A percentile compares a stretch with the other conserved stretches of the same genome.
Evolutionary conservation across 2,329 filamentous ascomycete genomes (phyloP).

Genomic region (Curvularia sp.): DNA sequence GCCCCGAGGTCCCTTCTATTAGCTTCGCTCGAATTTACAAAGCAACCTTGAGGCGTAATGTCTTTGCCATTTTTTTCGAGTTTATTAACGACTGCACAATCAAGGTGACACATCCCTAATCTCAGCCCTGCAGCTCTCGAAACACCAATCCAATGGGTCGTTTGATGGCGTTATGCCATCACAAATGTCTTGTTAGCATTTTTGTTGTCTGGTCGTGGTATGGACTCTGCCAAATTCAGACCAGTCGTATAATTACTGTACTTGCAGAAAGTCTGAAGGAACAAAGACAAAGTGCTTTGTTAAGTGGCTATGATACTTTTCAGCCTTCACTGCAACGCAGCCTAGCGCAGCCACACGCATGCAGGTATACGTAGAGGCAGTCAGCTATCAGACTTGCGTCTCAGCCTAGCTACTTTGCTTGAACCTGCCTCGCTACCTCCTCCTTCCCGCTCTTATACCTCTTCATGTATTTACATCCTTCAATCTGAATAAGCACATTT

Average conservation of each 20-base stretch:
- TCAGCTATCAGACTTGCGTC: neutral
- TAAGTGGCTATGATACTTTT: neutral
- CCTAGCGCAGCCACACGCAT: neutral
- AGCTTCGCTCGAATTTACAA: neutral
- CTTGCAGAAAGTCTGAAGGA: slow-evolving; percentile 1
- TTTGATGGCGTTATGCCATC: neutral
- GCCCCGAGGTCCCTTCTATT: neutral
- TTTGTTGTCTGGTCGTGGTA: neutral
- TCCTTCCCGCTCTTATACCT: neutral
- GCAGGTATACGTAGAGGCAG: neutral
- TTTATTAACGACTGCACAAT: neutral
- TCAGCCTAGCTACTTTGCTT: neutral
- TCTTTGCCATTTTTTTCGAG: neutral
- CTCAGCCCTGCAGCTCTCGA: neutral
- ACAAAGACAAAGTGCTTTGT: neutral
- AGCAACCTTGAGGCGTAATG: neutral
- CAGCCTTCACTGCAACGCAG: neutral
- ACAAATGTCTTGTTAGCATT: neutral
- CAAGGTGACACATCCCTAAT: neutral
- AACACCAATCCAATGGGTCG: neutral
- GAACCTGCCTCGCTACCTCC: neutral
- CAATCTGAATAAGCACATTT: neutral
- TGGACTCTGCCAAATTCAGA: neutral
- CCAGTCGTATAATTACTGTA: neutral
- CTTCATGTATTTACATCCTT: neutral